Conservation (phyloP, 2,329 filamentous ascomycete genomes). For the Aspergillus nomiae region DNA sequence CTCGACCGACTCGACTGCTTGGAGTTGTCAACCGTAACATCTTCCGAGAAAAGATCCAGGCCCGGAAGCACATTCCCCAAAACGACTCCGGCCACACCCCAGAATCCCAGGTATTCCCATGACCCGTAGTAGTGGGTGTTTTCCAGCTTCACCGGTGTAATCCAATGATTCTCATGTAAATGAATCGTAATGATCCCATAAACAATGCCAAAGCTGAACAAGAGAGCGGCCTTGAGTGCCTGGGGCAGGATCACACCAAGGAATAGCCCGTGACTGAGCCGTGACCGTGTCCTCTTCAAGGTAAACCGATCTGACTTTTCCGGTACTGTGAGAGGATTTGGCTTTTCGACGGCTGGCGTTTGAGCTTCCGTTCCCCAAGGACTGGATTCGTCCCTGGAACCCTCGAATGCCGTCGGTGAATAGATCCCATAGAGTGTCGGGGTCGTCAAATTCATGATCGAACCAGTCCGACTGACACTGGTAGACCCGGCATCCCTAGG, state of each 20-base stretch:
- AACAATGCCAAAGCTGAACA: conserved; percentile 77
- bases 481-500: conserved; percentile 34
- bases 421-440: conserved; percentile 94
- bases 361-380: conserved; percentile 79
- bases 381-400: conserved; percentile 62
- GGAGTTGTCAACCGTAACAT: conserved; percentile 44
- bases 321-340: conserved; percentile 42
- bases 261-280: conserved; percentile 40
- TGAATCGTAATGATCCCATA: conserved; percentile 83
- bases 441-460: conserved; percentile 81
- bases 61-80: conserved; percentile 81
- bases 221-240: conserved; percentile 59
- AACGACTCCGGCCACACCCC: conserved; percentile 77
- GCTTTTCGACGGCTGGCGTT: conserved; percentile 58
- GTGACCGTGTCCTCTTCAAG: conserved; percentile 37
- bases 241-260: conserved; percentile 56
- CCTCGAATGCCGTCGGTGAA: conserved; percentile 63
- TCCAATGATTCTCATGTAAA: conserved; percentile 68
- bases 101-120: conserved; percentile 74
- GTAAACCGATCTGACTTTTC: conserved; percentile 27
- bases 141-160: conserved; percentile 64
- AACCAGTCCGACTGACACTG: conserved; percentile 69
- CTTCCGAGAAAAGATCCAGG: conserved; percentile 76
- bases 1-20: conserved; percentile 28
- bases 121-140: conserved; percentile 53